Evolutionary conservation across 352 stramenopile species (phyloP), one percentile per base, ranked within the genome.

Genomic region (Phytophthora sojae): DNA sequence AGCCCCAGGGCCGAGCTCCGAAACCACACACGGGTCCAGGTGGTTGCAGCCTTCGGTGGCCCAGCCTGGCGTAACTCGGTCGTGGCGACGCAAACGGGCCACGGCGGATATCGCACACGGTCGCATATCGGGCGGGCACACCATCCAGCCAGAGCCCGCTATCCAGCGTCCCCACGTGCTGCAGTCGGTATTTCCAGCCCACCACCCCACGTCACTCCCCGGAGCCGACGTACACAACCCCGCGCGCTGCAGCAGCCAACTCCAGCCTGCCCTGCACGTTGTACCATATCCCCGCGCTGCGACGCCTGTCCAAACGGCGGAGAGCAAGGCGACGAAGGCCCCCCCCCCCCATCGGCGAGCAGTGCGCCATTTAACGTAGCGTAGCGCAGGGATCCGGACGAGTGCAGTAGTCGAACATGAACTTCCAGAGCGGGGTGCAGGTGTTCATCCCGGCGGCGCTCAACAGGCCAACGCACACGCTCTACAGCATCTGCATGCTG

Each of bases 401-500:
- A 49, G 30, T 19, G 29, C 53, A 50, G 32, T 49, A 12, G 42
- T 42, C 29, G 67, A 68, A 54, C 54, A 66, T 73, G 54, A 19
- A 50, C 42, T 84, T 80, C 57, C 60, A 84, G 64, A 85, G 70
- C 55, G 86, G 86, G 52, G 86, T 94, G 55, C 85, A 94, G 64
- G 86, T 93, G 52, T 89, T 93, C 62, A 94, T 95, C 75, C 88
- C 88, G 0, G 88, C 88, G 58, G 88, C 88, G 60, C 81, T 95
- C 23, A 95, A 95, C 70, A 81, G 88, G 7, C 88, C 88, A 32
- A 90, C 85, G 25, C 88, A 95, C 74, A 95, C 88, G 62, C 78
- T 95, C 30, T 95, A 95, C 75, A 93, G 86, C 73, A 91, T 95
- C 63, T 93, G 81, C 65, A 88, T 94, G 81, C 68, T 77, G 25